These are phyloP conservation scores for Pseudoperonospora humuli DNA, from an alignment of 352 stramenopile species.

Conservation along the genomic window DNA sequence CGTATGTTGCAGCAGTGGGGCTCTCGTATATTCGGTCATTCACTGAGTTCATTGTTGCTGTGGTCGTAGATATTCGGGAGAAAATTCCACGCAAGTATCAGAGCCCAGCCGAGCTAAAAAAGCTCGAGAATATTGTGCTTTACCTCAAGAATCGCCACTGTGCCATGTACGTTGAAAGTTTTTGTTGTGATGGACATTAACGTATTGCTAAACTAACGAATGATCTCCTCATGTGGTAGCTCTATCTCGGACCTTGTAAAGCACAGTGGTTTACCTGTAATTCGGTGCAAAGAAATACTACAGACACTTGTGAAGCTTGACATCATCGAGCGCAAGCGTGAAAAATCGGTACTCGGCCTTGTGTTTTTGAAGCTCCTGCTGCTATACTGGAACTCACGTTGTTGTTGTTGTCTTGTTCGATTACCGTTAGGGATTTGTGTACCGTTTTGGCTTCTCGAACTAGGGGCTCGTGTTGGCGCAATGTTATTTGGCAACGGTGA, in stretches of 20 bases:
- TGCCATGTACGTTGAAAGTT: conserved; percentile 49
- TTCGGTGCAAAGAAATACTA: conserved; percentile 83
- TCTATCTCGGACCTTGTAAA: conserved; percentile 81
- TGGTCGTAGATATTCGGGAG: conserved; percentile 47
- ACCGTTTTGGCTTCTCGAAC: conserved; percentile 41
- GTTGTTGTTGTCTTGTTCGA: conserved; percentile 2
- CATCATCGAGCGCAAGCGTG: conserved; percentile 63
- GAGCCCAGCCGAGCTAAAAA: conserved; percentile 64
- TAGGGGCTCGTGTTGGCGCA: conserved; percentile 3
- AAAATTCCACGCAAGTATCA: conserved; percentile 84
- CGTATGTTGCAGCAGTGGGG: conserved; percentile 30
- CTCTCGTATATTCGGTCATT: not conserved
- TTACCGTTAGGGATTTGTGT: conserved; percentile 51
- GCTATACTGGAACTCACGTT: not conserved
- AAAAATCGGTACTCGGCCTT: conserved; percentile 44
- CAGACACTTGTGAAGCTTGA: conserved; percentile 84
- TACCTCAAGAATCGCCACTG: conserved; percentile 78
- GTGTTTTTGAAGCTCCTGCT: not conserved
- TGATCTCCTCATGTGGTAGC: conserved; percentile 13
- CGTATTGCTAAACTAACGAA: not conserved
- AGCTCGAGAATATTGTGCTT: conserved; percentile 80
- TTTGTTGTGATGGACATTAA: not conserved
- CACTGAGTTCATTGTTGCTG: not conserved
- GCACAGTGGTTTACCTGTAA: conserved; percentile 65
- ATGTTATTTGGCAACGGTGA: not conserved